These are phyloP conservation scores for Brettanomyces nanus DNA, from an alignment of 805 yeast species.

Conservation along the genomic window DNA sequence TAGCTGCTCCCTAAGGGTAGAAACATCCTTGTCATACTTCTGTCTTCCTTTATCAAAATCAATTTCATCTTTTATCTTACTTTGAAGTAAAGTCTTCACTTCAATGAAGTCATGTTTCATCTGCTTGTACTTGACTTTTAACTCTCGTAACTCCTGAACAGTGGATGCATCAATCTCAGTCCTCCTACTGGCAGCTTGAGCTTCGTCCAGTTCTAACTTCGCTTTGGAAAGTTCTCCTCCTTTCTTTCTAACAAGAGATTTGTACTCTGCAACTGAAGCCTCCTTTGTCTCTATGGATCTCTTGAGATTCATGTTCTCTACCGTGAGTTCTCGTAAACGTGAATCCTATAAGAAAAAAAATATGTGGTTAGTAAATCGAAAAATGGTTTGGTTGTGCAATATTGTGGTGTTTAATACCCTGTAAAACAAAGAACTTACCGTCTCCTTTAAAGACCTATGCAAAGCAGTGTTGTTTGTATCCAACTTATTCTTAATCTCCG, in stretches of 20 bases:
- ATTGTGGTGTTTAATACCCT: neutral
- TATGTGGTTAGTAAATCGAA: neutral
- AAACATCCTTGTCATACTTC: slow-evolving; percentile 32
- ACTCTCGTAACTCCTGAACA: slow-evolving; percentile 12
- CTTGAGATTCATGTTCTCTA: slow-evolving; percentile 31
- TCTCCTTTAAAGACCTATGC: slow-evolving; percentile 26
- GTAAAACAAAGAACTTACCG: slow-evolving; percentile 17
- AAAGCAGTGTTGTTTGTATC: slow-evolving; percentile 23
- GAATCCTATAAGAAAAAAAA: neutral
- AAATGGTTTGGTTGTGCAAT: neutral
- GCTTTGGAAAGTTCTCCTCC: slow-evolving; percentile 24
- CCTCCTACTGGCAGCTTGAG: slow-evolving; percentile 8
- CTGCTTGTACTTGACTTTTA: slow-evolving; percentile 25
- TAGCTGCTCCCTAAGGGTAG: slow-evolving; percentile 26
- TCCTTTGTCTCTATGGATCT: slow-evolving; percentile 22
- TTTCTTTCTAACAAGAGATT: slow-evolving; percentile 27
- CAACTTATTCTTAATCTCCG: slow-evolving; percentile 23
- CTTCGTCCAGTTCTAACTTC: slow-evolving; percentile 3
- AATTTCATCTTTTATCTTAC: slow-evolving; percentile 34
- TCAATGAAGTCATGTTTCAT: slow-evolving; percentile 39
- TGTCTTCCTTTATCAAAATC: slow-evolving; percentile 38
- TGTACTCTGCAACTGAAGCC: slow-evolving; percentile 26
- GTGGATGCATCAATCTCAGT: slow-evolving; percentile 21
- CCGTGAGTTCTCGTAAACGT: neutral
- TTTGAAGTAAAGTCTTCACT: slow-evolving; percentile 33